Evolutionary conservation across 257 asterid species (phyloP).

Genomic region (Leonotis leonurus): DNA sequence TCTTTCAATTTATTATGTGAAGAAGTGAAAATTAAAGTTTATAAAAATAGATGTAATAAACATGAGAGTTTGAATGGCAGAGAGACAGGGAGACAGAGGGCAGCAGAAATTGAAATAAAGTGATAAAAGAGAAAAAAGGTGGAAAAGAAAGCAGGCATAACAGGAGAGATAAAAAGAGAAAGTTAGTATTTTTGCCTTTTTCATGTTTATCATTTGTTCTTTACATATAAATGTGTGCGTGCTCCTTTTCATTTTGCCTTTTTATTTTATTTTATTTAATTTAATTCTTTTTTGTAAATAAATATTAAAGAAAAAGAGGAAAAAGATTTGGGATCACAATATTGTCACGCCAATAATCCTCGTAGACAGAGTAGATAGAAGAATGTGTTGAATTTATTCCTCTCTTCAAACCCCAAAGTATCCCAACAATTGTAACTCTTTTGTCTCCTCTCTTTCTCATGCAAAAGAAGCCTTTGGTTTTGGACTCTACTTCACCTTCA

Average conservation of each 20-base stretch:
- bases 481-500: background rate
- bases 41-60: constrained; percentile 9
- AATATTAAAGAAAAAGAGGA: background rate
- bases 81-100: constrained; percentile 7
- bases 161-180: constrained; percentile 33
- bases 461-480: background rate
- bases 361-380: constrained; percentile 43
- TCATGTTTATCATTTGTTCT: constrained; percentile 50
- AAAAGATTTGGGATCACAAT: constrained; percentile 11
- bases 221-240: constrained; percentile 36
- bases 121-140: constrained; percentile 19
- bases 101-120: constrained; percentile 47
- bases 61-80: background rate
- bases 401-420: constrained; percentile 10
- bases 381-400: constrained; percentile 38
- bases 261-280: background rate
- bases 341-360: constrained; percentile 42
- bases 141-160: constrained; percentile 16
- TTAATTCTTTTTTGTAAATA: background rate
- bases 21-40: background rate
- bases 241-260: background rate
- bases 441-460: constrained; percentile 33
- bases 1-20: no score
- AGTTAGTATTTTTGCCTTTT: constrained; percentile 33
- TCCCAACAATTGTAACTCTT: constrained; percentile 44